Base-by-base conservation (phyloP, 2,329 filamentous ascomycete species). In the Aureobasidium sp. region DNA sequence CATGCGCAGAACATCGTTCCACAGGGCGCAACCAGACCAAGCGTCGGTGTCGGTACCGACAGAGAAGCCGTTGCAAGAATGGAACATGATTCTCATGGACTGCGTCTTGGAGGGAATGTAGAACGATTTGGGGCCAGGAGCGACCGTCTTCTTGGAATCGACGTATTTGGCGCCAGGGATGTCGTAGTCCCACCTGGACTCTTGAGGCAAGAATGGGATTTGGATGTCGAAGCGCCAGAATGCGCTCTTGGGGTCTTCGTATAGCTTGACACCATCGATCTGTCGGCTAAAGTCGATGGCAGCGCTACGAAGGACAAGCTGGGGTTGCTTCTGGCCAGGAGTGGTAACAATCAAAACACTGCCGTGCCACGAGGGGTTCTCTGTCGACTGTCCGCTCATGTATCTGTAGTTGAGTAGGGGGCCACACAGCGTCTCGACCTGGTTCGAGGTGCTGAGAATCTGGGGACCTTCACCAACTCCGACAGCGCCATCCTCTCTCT, bases 291-390 rank as follows among this genome's bases (percentile, higher is more conserved):
- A 41, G 70, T 73, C 55, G 72, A 74, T 53, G 68, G 68, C 49
- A 37, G 75, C 76, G 20, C 76, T 75, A 17, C 73, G 75, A 67
- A 93, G 74, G 29, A 80, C 79, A 44, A 95, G 85, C 65, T 82
- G 77, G 0, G 82, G 81, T 65, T 84, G 82, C 22, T 79, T 77
- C 69, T 84, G 85, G 27, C 88, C 88, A 5, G 91, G 88, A 57
- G 82, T 86, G 17, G 87, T 89, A 58, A 97, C 91, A 55, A 97
- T 78, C 68, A 97, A 78, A 8, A 96, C 89, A 72, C 91, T 96
- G 63, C 93, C 92, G 68, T 89, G 80, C 92, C 93, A 97, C 44
- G 76, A 77, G 42, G 78, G 77, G 53, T 68, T 70, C 31, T 75
- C 73, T 2, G 73, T 70, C 60, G 73, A 66, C 64, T 74, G 78